These are phyloP conservation scores for Ceratocystiopsis brevicomis DNA, from an alignment of 2,329 filamentous ascomycete species.

Conservation along the genomic window DNA sequence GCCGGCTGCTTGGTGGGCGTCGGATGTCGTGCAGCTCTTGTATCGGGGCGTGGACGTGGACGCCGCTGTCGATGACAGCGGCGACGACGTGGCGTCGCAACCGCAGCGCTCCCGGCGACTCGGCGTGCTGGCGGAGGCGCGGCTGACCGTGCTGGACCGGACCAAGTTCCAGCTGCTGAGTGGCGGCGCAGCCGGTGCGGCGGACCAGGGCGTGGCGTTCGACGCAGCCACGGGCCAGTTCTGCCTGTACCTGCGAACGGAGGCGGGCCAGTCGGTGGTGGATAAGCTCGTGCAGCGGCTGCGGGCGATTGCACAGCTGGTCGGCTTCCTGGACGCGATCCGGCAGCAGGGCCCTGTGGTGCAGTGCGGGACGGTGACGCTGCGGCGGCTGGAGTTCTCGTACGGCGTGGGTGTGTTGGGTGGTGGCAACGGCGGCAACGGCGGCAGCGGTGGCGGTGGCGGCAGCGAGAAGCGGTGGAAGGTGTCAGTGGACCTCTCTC, in stretches of 20 bases:
- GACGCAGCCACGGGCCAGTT: conserved; percentile 41
- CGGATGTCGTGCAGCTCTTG: conserved; percentile 37
- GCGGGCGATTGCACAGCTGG: conserved; percentile 49
- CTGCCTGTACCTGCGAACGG: conserved; percentile 37
- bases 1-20: conserved; percentile 28
- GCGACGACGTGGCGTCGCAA: neutral
- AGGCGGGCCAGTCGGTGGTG: conserved; percentile 39
- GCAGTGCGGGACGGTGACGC: conserved; percentile 36
- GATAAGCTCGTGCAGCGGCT: conserved; percentile 39
- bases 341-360: conserved; percentile 35
- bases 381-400: conserved; percentile 47
- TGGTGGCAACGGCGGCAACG: neutral
- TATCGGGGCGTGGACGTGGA: conserved; percentile 31
- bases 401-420: conserved; percentile 26
- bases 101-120: conserved; percentile 10
- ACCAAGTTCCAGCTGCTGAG: conserved; percentile 35
- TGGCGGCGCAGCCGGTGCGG: conserved; percentile 16
- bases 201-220: conserved; percentile 45
- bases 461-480: conserved; percentile 18
- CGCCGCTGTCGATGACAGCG: conserved; percentile 12
- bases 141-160: conserved; percentile 34
- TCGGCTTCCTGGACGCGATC: conserved; percentile 50
- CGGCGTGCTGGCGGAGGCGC: conserved; percentile 29
- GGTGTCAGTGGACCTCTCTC: conserved; percentile 36
- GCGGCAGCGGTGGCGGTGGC: conserved; percentile 1